Conservation (phyloP, 2,329 filamentous ascomycete species). For the Diaporthe ampelina region DNA sequence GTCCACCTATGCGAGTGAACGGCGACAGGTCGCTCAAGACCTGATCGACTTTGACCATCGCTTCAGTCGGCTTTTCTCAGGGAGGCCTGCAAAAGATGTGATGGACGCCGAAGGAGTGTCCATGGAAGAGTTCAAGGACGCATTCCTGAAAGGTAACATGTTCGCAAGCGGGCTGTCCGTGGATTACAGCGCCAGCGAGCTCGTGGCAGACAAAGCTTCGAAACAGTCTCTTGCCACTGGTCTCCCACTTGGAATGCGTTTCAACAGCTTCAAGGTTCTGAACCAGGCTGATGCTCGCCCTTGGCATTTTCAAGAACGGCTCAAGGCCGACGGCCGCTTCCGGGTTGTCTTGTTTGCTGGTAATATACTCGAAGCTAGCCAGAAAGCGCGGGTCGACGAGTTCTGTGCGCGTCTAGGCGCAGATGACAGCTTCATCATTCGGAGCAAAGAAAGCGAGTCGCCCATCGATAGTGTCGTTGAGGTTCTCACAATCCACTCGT, state of each 20-base stretch:
- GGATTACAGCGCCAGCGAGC: constrained; percentile 68
- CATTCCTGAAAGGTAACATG: constrained; percentile 70
- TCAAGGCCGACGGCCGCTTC: constrained; percentile 69
- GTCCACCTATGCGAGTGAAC: constrained; percentile 64
- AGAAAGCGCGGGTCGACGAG: constrained; percentile 59
- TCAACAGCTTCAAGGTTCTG: constrained; percentile 71
- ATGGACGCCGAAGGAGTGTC: constrained; percentile 72
- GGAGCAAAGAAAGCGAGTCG: constrained; percentile 50
- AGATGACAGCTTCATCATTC: constrained; percentile 56
- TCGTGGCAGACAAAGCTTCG: constrained; percentile 65
- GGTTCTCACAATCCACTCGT: constrained; percentile 71
- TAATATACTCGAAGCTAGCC: constrained; percentile 62
- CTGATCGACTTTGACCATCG: constrained; percentile 75
- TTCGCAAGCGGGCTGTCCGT: constrained; percentile 65
- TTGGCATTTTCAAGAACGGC: constrained; percentile 69
- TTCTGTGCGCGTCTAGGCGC: constrained; percentile 61
- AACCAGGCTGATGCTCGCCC: constrained; percentile 69
- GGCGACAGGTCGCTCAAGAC: constrained; percentile 72
- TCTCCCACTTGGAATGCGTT: constrained; percentile 67
- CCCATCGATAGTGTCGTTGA: constrained; percentile 62
- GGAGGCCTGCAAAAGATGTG: constrained; percentile 69
- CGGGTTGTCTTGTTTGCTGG: constrained; percentile 72
- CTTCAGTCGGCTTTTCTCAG: constrained; percentile 69
- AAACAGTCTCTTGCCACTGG: constrained; percentile 58
- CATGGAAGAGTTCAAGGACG: constrained; percentile 73